Percentiles rank a stretch among this genome's conserved stretches.
Conservation (phyloP, 2,329 filamentous ascomycete species). For the Piedraia hortae region DNA sequence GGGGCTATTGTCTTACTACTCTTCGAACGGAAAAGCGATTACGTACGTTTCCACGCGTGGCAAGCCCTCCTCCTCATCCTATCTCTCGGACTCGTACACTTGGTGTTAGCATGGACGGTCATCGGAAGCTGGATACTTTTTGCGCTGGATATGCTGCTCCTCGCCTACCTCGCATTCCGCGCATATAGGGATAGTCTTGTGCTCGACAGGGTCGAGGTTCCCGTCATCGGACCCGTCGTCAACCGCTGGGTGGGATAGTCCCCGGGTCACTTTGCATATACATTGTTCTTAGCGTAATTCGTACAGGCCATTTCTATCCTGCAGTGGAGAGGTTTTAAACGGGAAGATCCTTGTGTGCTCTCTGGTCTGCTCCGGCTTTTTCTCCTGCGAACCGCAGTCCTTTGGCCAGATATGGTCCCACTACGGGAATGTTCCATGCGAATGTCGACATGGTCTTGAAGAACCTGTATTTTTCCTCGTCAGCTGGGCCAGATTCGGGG, state of each 20-base stretch:
- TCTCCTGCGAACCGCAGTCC: slow-evolving; percentile 47
- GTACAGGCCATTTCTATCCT: too few relatives aligned
- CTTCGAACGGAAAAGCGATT: slow-evolving; percentile 83
- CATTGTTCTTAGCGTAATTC: too few relatives aligned
- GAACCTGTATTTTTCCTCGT: too few relatives aligned
- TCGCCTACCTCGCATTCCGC: slow-evolving; percentile 46
- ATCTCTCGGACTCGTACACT: slow-evolving; percentile 41
- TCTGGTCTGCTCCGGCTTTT: slow-evolving; percentile 31
- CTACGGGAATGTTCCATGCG: slow-evolving; percentile 53
- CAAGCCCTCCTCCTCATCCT: slow-evolving; percentile 23
- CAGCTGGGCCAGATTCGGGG: too few relatives aligned
- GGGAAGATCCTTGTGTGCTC: slow-evolving; percentile 49
- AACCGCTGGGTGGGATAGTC: slow-evolving; percentile 74
- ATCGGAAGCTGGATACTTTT: slow-evolving; percentile 68
- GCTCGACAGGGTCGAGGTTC: slow-evolving; percentile 49
- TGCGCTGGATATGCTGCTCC: slow-evolving; percentile 43
- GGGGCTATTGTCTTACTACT: slow-evolving; percentile 66
- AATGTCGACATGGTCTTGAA: slow-evolving; percentile 77
- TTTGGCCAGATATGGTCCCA: slow-evolving; percentile 63
- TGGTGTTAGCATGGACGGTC: slow-evolving; percentile 62
- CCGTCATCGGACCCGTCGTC: slow-evolving; percentile 60
- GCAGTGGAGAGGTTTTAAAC: too few relatives aligned
- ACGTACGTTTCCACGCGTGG: slow-evolving; percentile 94
- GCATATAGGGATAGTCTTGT: slow-evolving; percentile 61
- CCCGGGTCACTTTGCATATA: too few relatives aligned